phyloP scores from a whole-genome alignment of 768 basidiomycete genomes.

The Gymnopilus dilepis region DNA sequence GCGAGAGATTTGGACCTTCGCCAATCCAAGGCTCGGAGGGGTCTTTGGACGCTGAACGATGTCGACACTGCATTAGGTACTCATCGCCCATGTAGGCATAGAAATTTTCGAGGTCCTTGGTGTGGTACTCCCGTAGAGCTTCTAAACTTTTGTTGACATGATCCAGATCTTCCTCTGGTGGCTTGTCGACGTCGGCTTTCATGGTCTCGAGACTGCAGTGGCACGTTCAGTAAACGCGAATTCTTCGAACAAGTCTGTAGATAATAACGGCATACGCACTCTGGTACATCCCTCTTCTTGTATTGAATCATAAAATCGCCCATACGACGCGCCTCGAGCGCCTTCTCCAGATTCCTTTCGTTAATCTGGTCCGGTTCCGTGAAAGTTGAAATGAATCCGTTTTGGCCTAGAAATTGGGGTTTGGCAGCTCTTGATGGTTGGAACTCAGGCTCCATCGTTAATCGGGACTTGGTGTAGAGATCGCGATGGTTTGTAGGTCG shows the following conservation, averaged over 20 bases:
- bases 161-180: constrained; percentile 29
- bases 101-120: constrained; percentile 42
- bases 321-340: constrained; percentile 37
- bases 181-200: constrained; percentile 36
- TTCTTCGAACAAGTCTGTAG: background rate
- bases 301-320: constrained; percentile 47
- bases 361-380: constrained; percentile 18
- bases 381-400: constrained; percentile 20
- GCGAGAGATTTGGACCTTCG: too few relatives aligned
- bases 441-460: constrained; percentile 5
- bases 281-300: constrained; percentile 43
- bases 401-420: constrained; percentile 12
- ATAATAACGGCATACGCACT: constrained; percentile 33
- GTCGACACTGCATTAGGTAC: constrained; percentile 29
- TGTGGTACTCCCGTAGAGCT: constrained; percentile 34
- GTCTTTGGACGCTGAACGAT: too few relatives aligned
- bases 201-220: constrained; percentile 39
- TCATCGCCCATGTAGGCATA: constrained; percentile 41
- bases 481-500: too few relatives aligned
- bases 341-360: constrained; percentile 14
- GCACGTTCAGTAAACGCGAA: background rate
- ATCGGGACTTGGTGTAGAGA: too few relatives aligned
- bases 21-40: too few relatives aligned
- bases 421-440: constrained; percentile 10
- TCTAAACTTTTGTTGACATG: constrained; percentile 34